Evolutionary conservation across 2,329 filamentous ascomycete species (phyloP).

Genomic region (Claviceps monticola): DNA sequence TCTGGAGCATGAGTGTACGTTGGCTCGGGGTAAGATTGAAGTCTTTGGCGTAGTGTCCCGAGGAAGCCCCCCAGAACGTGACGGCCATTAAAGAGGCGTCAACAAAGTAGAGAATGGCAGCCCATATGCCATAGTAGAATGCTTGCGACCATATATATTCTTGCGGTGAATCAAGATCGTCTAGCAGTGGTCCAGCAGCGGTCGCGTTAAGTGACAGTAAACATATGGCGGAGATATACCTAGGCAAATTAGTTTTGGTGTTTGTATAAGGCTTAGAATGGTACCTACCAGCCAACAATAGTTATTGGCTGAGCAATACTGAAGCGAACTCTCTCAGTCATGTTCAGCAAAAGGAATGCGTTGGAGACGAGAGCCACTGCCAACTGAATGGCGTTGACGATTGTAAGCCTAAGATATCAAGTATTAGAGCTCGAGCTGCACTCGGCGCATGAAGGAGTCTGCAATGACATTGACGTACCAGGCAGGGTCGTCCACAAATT

Average conservation of each 20-base stretch:
- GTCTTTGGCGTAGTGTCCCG: conserved; percentile 58
- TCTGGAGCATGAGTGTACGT: conserved; percentile 80
- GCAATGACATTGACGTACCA: conserved; percentile 39
- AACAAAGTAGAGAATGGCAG: conserved; percentile 66
- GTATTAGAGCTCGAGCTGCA: not conserved
- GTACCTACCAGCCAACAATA: conserved; percentile 59
- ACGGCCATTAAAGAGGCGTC: conserved; percentile 63
- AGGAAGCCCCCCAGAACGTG: conserved; percentile 65
- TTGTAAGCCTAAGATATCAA: conserved; percentile 43
- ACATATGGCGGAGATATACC: conserved; percentile 47
- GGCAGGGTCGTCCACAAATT: conserved; percentile 48
- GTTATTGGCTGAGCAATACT: conserved; percentile 71
- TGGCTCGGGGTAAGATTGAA: conserved; percentile 70
- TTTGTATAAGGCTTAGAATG: not conserved
- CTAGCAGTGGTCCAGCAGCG: conserved; percentile 41
- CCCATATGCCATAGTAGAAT: conserved; percentile 75
- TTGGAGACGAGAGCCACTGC: conserved; percentile 67
- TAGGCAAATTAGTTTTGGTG: conserved; percentile 7
- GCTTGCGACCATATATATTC: conserved; percentile 62
- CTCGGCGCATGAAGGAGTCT: not conserved
- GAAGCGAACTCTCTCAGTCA: conserved; percentile 68
- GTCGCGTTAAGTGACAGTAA: conserved; percentile 54
- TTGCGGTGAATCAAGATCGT: conserved; percentile 20
- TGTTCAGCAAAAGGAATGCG: conserved; percentile 71
- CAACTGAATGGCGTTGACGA: conserved; percentile 66